Percentiles rank a stretch among this genome's conserved stretches.
phyloP scores from a whole-genome alignment of 2,329 filamentous ascomycete species.

The Fusarium sp. region DNA sequence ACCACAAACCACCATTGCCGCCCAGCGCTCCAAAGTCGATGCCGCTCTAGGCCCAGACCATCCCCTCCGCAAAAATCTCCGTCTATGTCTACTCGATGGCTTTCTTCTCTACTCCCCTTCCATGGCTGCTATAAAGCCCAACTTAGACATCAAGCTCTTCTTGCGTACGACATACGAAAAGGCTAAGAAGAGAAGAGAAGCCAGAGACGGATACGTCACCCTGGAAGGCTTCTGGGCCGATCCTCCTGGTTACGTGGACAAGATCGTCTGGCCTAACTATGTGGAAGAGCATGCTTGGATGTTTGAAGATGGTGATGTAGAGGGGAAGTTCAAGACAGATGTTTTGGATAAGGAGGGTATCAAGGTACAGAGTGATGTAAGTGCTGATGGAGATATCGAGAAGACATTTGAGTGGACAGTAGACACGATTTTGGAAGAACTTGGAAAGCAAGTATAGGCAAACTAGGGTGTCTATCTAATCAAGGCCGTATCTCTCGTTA shows the following conservation, averaged over 20 bases:
- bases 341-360: slow-evolving; percentile 60
- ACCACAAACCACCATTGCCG: slow-evolving; percentile 58
- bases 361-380: slow-evolving; percentile 59
- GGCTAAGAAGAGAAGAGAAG: slow-evolving; percentile 74
- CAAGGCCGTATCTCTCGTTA: neutral
- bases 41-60: slow-evolving; percentile 59
- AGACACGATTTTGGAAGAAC: slow-evolving; percentile 64
- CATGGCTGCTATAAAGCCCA: slow-evolving; percentile 65
- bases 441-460: slow-evolving; percentile 49
- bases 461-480: neutral
- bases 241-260: slow-evolving; percentile 92
- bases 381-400: slow-evolving; percentile 68
- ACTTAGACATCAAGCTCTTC: slow-evolving; percentile 83
- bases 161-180: slow-evolving; percentile 74
- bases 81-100: slow-evolving; percentile 83
- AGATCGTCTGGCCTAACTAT: slow-evolving; percentile 97
- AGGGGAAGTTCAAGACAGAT: slow-evolving; percentile 63
- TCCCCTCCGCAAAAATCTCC: slow-evolving; percentile 51
- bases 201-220: slow-evolving; percentile 81
- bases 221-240: slow-evolving; percentile 94
- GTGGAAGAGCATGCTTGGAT: slow-evolving; percentile 83
- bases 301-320: slow-evolving; percentile 77
- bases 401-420: slow-evolving; percentile 77
- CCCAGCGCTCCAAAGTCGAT: slow-evolving; percentile 61
- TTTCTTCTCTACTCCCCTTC: slow-evolving; percentile 81